Conservation (phyloP, 2,329 filamentous ascomycete genomes). For the Dothistroma septosporum region DNA sequence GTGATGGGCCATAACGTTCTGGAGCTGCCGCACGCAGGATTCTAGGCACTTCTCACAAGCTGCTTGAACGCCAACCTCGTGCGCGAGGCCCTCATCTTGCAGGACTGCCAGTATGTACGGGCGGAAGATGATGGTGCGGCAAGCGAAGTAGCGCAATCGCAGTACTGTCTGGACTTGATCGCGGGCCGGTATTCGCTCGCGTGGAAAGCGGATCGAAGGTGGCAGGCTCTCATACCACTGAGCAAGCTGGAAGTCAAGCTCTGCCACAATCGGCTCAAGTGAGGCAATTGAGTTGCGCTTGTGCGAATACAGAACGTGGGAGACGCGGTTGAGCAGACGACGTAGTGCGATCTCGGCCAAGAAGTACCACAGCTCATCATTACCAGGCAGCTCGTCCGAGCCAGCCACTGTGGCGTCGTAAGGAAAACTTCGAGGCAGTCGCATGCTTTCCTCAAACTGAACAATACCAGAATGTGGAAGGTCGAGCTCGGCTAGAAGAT, state of each 20-base stretch:
- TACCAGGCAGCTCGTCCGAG: slow-evolving; percentile 42
- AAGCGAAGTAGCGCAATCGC: slow-evolving; percentile 75
- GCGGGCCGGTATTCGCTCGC: slow-evolving; percentile 61
- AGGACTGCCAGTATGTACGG: slow-evolving; percentile 77
- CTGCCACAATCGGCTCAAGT: slow-evolving; percentile 71
- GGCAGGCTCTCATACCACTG: slow-evolving; percentile 83
- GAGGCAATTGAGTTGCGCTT: slow-evolving; percentile 65
- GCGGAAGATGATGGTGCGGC: slow-evolving; percentile 79
- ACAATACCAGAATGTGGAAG: slow-evolving; percentile 79
- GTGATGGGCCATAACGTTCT: slow-evolving; percentile 74
- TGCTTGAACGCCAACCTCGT: slow-evolving; percentile 69
- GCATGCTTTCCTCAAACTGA: slow-evolving; percentile 75
- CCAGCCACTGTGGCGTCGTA: slow-evolving; percentile 57
- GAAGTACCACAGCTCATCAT: slow-evolving; percentile 82
- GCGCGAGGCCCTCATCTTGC: slow-evolving; percentile 67
- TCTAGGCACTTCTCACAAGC: slow-evolving; percentile 79
- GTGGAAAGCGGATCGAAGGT: slow-evolving; percentile 70
- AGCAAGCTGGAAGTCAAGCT: slow-evolving; percentile 75
- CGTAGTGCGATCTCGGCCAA: slow-evolving; percentile 76
- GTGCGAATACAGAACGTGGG: slow-evolving; percentile 29
- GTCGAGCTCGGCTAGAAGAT: slow-evolving; percentile 73
- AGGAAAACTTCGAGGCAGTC: slow-evolving; percentile 72
- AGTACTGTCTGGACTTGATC: slow-evolving; percentile 77
- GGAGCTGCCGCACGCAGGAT: slow-evolving; percentile 72
- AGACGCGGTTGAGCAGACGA: slow-evolving; percentile 54